Evolutionary conservation across 2,329 filamentous ascomycete genomes (phyloP).

Genomic region (Botrytis aclada): DNA sequence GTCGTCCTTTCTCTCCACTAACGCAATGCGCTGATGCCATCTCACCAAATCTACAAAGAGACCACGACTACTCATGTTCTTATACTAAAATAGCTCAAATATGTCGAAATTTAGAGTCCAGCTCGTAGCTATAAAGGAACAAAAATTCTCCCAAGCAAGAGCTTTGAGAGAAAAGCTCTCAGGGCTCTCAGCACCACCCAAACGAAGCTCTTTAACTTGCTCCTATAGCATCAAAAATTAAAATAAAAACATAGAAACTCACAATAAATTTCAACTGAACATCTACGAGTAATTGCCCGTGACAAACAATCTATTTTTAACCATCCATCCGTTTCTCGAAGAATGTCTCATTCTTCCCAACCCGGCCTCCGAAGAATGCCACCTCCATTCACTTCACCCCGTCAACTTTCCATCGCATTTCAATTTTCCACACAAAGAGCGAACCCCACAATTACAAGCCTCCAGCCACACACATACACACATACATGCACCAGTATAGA

Average conservation of each 20-base stretch:
- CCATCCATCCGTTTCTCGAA: background rate
- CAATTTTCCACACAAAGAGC: slow-evolving; percentile 1
- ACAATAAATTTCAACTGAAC: background rate
- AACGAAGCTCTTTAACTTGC: background rate
- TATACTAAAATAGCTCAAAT: background rate
- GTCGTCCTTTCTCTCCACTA: no score
- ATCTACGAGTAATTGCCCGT: background rate
- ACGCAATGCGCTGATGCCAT: background rate
- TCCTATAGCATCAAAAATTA: background rate
- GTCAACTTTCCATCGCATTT: background rate
- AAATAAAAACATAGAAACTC: background rate
- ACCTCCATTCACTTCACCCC: no score
- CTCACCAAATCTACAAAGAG: background rate
- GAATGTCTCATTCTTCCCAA: background rate
- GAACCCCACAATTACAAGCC: background rate
- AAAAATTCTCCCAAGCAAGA: background rate
- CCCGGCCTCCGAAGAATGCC: background rate
- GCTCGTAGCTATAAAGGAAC: background rate
- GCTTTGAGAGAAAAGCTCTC: background rate
- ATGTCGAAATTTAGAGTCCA: accelerated
- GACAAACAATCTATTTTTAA: background rate
- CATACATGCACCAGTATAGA: background rate
- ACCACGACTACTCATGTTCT: background rate
- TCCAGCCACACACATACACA: background rate
- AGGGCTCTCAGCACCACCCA: background rate